Evolutionary conservation across 352 stramenopile genomes (phyloP), one percentile per base, ranked within the genome.

Genomic region (Globisporangium abappressorium): DNA sequence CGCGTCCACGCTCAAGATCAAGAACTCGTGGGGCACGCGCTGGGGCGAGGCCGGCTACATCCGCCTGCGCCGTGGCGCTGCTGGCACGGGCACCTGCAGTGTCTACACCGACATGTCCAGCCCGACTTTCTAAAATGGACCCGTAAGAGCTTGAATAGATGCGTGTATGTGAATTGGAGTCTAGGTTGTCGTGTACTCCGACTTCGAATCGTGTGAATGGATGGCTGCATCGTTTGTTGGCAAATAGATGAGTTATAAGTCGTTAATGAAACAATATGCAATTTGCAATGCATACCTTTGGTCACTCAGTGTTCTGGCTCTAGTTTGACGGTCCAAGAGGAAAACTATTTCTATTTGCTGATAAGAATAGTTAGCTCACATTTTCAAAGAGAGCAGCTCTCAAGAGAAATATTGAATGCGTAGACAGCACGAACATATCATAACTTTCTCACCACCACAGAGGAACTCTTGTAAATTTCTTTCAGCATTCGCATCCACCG

Each of bases 11-110:
- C 98, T 97, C 81, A 98, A 98, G 75, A 89, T 99, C 43, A 98
- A 97, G 69, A 99, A 99, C 83, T 98, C 96, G 49, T 99, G 97
- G 97, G 97, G 97, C 53, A 77, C 80, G 0, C 78, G 74, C 26
- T 99, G 96, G 96, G 97, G 97, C 70, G 89, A 98, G 57, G 73
- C 87, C 33, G 97, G 97, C 55, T 99, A 97, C 82, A 93, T 99
- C 47, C 87, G 87, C 24, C 75, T 99, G n/a, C 80, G 83, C 15
- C 95, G 63, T 88, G 97, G 79, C 77, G 80, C 74, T 15, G 66
- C 55, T 62, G 33, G 33, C 33, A 36, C 33, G 6, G 33, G 33
- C 33, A 36, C 33, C 33, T 36, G 33, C 33, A 36, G 33, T 7
- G 33, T 36, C 33, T 36, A 36, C 33, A 36, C 33, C 33, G 33